phyloP scores from a whole-genome alignment of 2,329 filamentous ascomycete genomes.

The Knufia fluminis region DNA sequence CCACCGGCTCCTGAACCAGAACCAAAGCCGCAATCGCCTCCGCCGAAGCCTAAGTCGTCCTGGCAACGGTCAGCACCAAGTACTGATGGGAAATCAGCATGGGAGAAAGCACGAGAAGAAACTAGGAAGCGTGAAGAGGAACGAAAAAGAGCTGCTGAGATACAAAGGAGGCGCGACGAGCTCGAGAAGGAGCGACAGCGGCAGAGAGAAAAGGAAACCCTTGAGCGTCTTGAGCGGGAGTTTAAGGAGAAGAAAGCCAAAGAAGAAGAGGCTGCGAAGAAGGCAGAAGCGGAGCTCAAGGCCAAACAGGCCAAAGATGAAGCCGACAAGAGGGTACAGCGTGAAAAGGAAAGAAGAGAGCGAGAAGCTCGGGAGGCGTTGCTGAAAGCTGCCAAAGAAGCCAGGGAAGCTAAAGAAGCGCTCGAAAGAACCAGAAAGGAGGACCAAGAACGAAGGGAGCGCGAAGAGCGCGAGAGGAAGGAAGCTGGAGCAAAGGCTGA shows the following conservation, averaged over 20 bases:
- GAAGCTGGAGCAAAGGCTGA: constrained; percentile 31
- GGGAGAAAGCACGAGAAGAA: constrained; percentile 25
- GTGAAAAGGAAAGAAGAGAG: constrained; percentile 66
- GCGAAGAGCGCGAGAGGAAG: constrained; percentile 12
- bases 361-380: constrained; percentile 51
- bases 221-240: constrained; percentile 24
- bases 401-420: constrained; percentile 24
- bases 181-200: constrained; percentile 22
- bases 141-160: constrained; percentile 17
- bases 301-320: constrained; percentile 22
- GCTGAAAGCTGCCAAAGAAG: constrained; percentile 31
- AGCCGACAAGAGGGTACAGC: constrained; percentile 8
- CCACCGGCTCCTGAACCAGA: constrained; percentile 10
- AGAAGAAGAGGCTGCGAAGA: constrained; percentile 28
- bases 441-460: constrained; percentile 15
- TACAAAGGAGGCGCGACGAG: constrained; percentile 16
- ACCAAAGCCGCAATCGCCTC: constrained; percentile 12
- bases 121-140: constrained; percentile 24
- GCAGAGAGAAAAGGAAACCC: constrained; percentile 22
- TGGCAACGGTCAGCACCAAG: constrained; percentile 21
- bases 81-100: constrained; percentile 19
- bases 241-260: constrained; percentile 27
- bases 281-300: constrained; percentile 11
- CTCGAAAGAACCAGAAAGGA: constrained; percentile 31
- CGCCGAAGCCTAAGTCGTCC: constrained; percentile 19